Percentiles rank a stretch among this genome's conserved stretches.
Evolutionary conservation across 176 grass and related monocot genomes (phyloP).

Genomic region (Lolium perenne): DNA sequence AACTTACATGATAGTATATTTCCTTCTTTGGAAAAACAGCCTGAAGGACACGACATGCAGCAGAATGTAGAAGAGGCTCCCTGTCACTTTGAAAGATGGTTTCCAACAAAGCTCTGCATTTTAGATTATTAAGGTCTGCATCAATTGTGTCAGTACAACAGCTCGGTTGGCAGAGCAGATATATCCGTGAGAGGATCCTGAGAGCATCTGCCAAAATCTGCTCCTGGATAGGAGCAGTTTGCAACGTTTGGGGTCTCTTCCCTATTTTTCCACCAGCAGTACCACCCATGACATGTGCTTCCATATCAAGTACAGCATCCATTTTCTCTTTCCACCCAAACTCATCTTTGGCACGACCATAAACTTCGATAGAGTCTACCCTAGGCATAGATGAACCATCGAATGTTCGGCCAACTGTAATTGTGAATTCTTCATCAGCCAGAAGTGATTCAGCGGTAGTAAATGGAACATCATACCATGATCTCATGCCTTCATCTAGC

Average conservation of each 20-base stretch:
- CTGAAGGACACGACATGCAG: slow-evolving; percentile 83
- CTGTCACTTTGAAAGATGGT: slow-evolving; percentile 94
- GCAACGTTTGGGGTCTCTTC: slow-evolving; percentile 52
- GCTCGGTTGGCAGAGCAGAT: slow-evolving; percentile 63
- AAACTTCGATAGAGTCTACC: slow-evolving; percentile 90
- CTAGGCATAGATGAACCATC: slow-evolving; percentile 78
- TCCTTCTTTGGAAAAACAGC: slow-evolving; percentile 91
- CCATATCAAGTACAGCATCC: slow-evolving; percentile 91
- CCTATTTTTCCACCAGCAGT: slow-evolving; percentile 51
- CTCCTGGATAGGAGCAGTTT: slow-evolving; percentile 79
- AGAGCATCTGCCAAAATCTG: slow-evolving; percentile 94
- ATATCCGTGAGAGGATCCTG: slow-evolving; percentile 81
- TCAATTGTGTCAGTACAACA: slow-evolving; percentile 53
- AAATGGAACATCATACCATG: slow-evolving; percentile 98
- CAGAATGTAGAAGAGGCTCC: slow-evolving; percentile 80
- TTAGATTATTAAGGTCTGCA: slow-evolving; percentile 65
- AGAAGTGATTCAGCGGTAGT: slow-evolving; percentile 88
- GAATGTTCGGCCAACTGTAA: slow-evolving; percentile 72
- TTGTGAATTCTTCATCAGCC: slow-evolving; percentile 91
- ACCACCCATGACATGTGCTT: slow-evolving; percentile 61
- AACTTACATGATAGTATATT: slow-evolving; percentile 88
- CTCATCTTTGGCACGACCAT: slow-evolving; percentile 92
- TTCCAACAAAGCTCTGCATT: slow-evolving; percentile 80
- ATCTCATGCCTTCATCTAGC: slow-evolving; percentile 84
- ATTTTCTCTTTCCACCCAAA: slow-evolving; percentile 99